Base-by-base conservation (phyloP, 2,329 filamentous ascomycete genomes). In the Paecilomyces sp. region DNA sequence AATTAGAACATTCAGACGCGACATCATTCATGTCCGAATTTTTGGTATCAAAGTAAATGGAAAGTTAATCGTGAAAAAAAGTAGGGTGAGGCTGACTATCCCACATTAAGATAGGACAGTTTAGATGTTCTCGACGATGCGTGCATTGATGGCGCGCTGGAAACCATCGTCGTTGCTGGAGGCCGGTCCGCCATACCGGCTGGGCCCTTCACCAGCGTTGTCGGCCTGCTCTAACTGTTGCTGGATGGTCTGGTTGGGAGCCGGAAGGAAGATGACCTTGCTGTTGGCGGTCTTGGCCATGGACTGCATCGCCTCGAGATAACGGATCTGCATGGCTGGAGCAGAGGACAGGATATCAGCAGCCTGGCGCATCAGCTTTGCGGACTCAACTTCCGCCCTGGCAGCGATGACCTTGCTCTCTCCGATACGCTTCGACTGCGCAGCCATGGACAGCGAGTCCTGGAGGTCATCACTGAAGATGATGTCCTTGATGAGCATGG, bases 401-500 rank as follows among this genome's bases (percentile, higher is more conserved):
- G 94, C 94, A 60, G 92, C 92, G 73, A 99, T 97, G 74, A 99
- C 91, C 83, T 99, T 99, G 80, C 89, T 92, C 78, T 99, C 94
- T 79, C 94, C 94, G 60, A 97, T 96, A 67, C 94, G 89, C 88
- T 97, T 97, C 81, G 89, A 91, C 83, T 99, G 94, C 3, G 94
- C 94, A 47, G 94, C 94, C 94, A 99, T 97, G 72, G 91, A 96
- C 56, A 99, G 85, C 18, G 90, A 94, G 71, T 97, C 93, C 78
- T 99, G 94, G 53, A 99, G 83, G 67, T 97, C 94, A 72, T 91
- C 87, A 78, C 87, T 92, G 85, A 99, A 99, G 74, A 97, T 90
- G 73, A 99, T 96, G 77, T 99, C 94, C 80, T 99, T 97, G 84
- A 99, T 93, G 67, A 99, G 87, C 93, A 99, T 99, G 71, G 88